Evolutionary conservation across 768 basidiomycete species (phyloP), one percentile per base, ranked within the genome.

Genomic region (Dictyophora rubrovolvata): DNA sequence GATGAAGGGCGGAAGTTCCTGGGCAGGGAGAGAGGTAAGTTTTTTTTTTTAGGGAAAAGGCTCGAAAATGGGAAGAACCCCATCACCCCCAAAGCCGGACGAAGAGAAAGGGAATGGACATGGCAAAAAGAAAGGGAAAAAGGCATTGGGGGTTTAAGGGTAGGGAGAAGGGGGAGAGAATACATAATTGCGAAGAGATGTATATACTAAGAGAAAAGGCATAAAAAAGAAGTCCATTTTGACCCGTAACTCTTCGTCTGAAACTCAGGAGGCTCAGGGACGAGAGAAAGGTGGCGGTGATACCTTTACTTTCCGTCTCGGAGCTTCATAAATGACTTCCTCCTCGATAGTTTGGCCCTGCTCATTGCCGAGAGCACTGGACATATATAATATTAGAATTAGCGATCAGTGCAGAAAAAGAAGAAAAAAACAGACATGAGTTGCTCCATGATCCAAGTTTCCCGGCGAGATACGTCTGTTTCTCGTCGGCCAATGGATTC

Each of bases 361-460:
- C 54, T 87, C 86, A 60, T 82, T 85, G 62, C 87, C 87, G 59
- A 89, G 79, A 61, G 80, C 73, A 69, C 86, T 87, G 59, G n/a
- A n/a, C n/a, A 56, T 21, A 34, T 3, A 56, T 52, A 16, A 54
- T 12, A 11, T 46, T 65, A 54, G 70, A 52, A 34, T 16, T 54
- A 6, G 12, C 37, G 11, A 22, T 62, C 60, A 47, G 66, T 56
- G 34, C 34, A 20, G 22, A 56, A 50, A 42, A 16, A 17, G 0
- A 36, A 37, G 21, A 8, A 35, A 54, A 62, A 47, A 3, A 75
- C 84, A 63, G 76, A 93, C 91, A 89, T 84, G 36, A 93, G 81
- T 65, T 93, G 90, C 62, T 93, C 91, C 89, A 93, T 91, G 66
- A 93, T 91, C 90, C 90, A 93, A 28, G 75, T 78, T 69, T 93